These are phyloP conservation scores for Diaporthe humulicola DNA, from an alignment of 2,329 filamentous ascomycete genomes.

Conservation along the genomic window DNA sequence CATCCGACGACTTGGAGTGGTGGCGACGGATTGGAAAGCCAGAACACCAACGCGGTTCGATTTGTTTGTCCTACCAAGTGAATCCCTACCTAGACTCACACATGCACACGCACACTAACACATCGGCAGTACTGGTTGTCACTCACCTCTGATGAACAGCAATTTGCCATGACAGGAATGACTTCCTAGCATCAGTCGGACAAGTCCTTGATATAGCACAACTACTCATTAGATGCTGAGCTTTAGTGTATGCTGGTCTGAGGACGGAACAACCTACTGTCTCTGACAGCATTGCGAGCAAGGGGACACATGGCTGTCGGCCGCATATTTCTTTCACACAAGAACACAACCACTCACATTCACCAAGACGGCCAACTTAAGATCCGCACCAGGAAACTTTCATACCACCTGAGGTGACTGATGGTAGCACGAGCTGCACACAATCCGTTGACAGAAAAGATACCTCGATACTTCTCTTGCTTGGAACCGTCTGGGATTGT, in stretches of 20 bases:
- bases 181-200: background rate
- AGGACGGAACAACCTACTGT: background rate
- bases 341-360: background rate
- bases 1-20: background rate
- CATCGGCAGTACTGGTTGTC: background rate
- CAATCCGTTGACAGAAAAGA: background rate
- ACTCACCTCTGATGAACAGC: background rate
- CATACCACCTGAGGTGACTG: background rate
- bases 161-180: background rate
- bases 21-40: background rate
- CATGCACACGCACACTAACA: background rate
- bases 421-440: background rate
- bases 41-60: background rate
- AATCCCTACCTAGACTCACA: background rate
- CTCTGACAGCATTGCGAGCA: background rate
- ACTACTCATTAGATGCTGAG: background rate
- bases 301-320: background rate
- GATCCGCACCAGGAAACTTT: background rate
- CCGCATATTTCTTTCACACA: background rate
- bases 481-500: background rate
- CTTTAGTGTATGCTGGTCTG: background rate
- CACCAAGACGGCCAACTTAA: background rate
- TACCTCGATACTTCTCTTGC: constrained; percentile 1
- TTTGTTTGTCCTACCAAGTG: background rate
- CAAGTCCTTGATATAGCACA: background rate